phyloP scores from a whole-genome alignment of 345 rosid genomes.

The Odontarrhena argentea region DNA sequence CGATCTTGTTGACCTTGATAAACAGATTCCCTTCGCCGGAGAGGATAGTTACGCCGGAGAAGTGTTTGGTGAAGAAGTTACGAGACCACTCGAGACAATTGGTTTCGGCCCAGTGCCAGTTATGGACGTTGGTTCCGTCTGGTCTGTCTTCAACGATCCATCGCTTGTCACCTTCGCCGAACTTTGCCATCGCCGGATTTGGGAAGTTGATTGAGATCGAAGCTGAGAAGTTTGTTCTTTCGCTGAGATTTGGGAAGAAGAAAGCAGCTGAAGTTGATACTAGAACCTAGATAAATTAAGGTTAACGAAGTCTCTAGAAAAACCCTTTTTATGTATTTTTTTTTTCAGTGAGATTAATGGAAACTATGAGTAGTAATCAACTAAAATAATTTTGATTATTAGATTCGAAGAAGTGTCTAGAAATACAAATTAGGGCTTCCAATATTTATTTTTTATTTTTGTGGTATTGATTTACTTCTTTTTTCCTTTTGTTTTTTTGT shows the following conservation, averaged over 20 bases:
- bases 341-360: neutral
- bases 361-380: neutral
- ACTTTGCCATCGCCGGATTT: constrained; percentile 65
- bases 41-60: constrained; percentile 57
- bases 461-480: too few relatives aligned
- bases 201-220: constrained; percentile 5
- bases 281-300: constrained; percentile 15
- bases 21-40: constrained; percentile 68
- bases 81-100: constrained; percentile 90
- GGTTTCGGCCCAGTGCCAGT: constrained; percentile 99
- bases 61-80: constrained; percentile 54
- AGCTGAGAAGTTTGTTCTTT: constrained; percentile 16
- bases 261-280: constrained; percentile 1
- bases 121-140: constrained; percentile 97
- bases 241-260: constrained; percentile 30
- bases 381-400: neutral
- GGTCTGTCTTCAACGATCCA: constrained; percentile 97
- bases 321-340: neutral
- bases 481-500: too few relatives aligned
- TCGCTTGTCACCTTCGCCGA: constrained; percentile 96
- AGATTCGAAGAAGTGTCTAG: constrained; percentile 19
- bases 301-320: constrained; percentile 39
- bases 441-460: too few relatives aligned
- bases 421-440: too few relatives aligned
- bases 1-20: constrained; percentile 61